Base-by-base conservation (phyloP, 805 yeast species). In the Suhomyces kilbournensis region DNA sequence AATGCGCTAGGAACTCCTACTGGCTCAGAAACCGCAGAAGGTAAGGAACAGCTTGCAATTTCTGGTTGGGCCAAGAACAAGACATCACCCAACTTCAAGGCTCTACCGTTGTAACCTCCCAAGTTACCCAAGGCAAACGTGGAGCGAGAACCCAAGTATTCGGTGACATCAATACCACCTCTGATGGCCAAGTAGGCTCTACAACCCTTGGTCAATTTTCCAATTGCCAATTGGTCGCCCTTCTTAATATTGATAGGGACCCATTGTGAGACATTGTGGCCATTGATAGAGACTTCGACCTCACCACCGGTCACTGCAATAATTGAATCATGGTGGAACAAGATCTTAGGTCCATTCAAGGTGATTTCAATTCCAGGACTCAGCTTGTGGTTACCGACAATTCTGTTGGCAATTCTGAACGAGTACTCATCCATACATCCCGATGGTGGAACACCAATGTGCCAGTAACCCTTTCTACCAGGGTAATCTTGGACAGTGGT, bases 341-440 rank as follows among this genome's bases (percentile, higher is more conserved):
- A 67, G 47, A 93, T 74, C 12, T 90, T 80, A 12, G 99, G 98
- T 22, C 98, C 99, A 48, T 74, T 81, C 61, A 93, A 75, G 1
- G 98, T 94, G 53, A 89, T 77, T 72, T 93, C 99, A 65, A 93
- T 78, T 34, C 96, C 97, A 5, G 98, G 97, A 9, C 97, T 87
- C 44, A 79, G 74, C 57, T 77, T 72, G 59, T 85, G 81, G 70
- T 93, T 94, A 54, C 97, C 98, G 44, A 93, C 98, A 63, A 90
- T 83, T 65, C 88, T 77, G 75, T 93, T 93, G 19, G 97, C 97
- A 56, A 90, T 68, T 62, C 97, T 80, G 76, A 92, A 92, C 4
- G 97, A 85, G 63, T 85, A 92, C 55, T 85, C 82, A 71, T 93
- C 99, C 98, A 93, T 94, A 54, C 98, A 97, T 45, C 99, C 99